phyloP scores from a whole-genome alignment of 306 rosid species.

The Astragalus membranaceus region DNA sequence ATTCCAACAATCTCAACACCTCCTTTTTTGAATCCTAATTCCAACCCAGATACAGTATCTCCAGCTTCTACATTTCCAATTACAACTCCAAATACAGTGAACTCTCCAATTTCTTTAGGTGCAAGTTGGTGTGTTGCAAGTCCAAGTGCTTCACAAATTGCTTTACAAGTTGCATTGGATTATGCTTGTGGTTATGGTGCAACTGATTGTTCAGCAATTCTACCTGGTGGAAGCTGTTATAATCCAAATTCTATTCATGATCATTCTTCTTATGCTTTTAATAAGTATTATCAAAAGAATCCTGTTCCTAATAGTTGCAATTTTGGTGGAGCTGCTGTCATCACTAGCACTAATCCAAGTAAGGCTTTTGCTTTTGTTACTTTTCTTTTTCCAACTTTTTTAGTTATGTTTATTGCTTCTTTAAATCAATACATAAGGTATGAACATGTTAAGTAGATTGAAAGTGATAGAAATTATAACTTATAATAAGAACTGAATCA shows the following conservation, averaged over 20 bases:
- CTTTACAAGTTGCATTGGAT: slow-evolving; percentile 76
- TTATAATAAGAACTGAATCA: no score
- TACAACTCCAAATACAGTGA: slow-evolving; percentile 32
- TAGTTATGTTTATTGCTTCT: slow-evolving; percentile 4
- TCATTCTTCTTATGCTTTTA: slow-evolving; percentile 80
- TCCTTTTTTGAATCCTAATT: slow-evolving; percentile 52
- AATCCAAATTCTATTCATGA: slow-evolving; percentile 47
- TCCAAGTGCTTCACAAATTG: slow-evolving; percentile 43
- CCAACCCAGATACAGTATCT: slow-evolving; percentile 56
- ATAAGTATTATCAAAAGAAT: slow-evolving; percentile 61
- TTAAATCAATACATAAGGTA: neutral
- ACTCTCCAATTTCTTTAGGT: slow-evolving; percentile 35
- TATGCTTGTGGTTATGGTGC: slow-evolving; percentile 83
- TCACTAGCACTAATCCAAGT: slow-evolving; percentile 77
- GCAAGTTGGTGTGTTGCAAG: slow-evolving; percentile 81
- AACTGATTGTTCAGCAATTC: slow-evolving; percentile 65
- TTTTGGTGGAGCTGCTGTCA: slow-evolving; percentile 76
- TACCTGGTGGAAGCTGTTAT: slow-evolving; percentile 61
- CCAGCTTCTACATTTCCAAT: slow-evolving; percentile 46
- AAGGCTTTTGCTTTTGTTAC: slow-evolving; percentile 20
- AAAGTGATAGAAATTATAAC: no score
- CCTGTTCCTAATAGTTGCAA: slow-evolving; percentile 81
- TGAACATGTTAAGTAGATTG: no score
- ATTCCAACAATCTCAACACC: slow-evolving; percentile 42
- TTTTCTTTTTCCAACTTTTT: neutral